phyloP scores from a whole-genome alignment of 1,284 basidiomycete species.

The Cystobasidiaceae sp. region DNA sequence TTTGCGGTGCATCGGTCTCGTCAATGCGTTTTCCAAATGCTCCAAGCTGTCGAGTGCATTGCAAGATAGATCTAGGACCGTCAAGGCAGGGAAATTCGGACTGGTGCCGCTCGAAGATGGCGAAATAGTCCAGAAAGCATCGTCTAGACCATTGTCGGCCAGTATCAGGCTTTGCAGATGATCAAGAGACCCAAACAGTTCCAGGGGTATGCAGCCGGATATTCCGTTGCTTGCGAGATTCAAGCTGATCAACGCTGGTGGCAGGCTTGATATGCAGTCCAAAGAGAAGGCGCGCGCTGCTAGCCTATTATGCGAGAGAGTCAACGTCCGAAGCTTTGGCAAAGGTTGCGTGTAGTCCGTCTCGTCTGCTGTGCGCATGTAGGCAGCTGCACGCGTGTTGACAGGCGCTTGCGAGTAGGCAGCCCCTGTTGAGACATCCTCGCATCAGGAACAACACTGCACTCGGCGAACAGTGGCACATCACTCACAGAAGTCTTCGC shows the following conservation, averaged over 20 bases:
- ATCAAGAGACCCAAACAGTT: not conserved
- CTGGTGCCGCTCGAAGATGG: not conserved
- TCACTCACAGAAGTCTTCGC: conserved; percentile 25
- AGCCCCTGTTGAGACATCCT: not conserved
- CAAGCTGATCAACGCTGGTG: not conserved
- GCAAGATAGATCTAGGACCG: not conserved
- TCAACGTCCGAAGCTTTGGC: not conserved
- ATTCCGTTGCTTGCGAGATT: conserved; percentile 1
- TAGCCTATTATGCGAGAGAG: not conserved
- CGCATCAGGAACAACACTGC: not conserved
- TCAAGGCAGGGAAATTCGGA: conserved; percentile 6
- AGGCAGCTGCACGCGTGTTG: not conserved
- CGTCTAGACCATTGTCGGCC: conserved; percentile 2
- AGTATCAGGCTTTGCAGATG: not conserved
- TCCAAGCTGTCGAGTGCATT: conserved; percentile 18
- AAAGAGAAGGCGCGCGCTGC: not conserved
- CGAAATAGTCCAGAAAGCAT: not conserved
- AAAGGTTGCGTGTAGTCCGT: not conserved
- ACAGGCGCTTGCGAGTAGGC: not conserved
- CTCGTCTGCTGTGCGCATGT: not conserved
- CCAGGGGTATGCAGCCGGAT: not conserved
- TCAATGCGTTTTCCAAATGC: not conserved
- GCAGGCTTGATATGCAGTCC: not conserved
- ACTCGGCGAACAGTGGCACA: too few relatives aligned
- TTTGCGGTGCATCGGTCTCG: not conserved